A percentile compares a stretch with the other conserved stretches of the same genome.
Conservation (phyloP, 2,329 filamentous ascomycete species). For the Colletotrichum sublineola region DNA sequence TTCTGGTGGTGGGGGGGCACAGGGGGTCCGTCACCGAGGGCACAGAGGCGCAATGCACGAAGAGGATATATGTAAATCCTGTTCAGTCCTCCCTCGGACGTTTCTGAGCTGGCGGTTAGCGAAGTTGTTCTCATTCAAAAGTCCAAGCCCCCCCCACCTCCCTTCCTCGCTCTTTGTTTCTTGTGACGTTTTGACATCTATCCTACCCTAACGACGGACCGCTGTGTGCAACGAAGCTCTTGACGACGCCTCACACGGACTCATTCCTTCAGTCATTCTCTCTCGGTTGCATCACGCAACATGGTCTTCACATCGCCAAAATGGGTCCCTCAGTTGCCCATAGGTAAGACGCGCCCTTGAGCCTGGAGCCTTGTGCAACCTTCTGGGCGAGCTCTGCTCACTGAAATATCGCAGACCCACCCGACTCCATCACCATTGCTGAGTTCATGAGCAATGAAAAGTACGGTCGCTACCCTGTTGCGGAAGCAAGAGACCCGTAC, state of each 20-base stretch:
- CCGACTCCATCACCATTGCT: slow-evolving; percentile 79
- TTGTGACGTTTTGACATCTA: background rate
- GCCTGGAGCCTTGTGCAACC: background rate
- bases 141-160: slow-evolving; percentile 14
- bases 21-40: slow-evolving; percentile 27
- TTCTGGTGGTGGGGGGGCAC: slow-evolving; percentile 13
- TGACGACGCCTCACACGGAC: background rate
- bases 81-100: slow-evolving; percentile 27
- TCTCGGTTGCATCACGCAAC: slow-evolving; percentile 2
- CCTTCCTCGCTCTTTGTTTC: background rate
- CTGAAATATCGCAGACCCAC: slow-evolving; percentile 61
- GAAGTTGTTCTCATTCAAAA: slow-evolving; percentile 34
- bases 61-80: slow-evolving; percentile 29
- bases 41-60: slow-evolving; percentile 31
- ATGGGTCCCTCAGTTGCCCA: slow-evolving; percentile 72
- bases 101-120: slow-evolving; percentile 24
- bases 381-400: slow-evolving; percentile 25
- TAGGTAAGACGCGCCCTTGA: slow-evolving; percentile 54
- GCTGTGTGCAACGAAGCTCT: slow-evolving; percentile 5
- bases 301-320: slow-evolving; percentile 73
- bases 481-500: slow-evolving; percentile 77
- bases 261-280: background rate
- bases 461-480: slow-evolving; percentile 75
- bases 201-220: slow-evolving; percentile 6
- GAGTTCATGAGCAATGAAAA: slow-evolving; percentile 83